Conservation (phyloP, 164 flowering plant species). For the Stephania cephalantha region DNA sequence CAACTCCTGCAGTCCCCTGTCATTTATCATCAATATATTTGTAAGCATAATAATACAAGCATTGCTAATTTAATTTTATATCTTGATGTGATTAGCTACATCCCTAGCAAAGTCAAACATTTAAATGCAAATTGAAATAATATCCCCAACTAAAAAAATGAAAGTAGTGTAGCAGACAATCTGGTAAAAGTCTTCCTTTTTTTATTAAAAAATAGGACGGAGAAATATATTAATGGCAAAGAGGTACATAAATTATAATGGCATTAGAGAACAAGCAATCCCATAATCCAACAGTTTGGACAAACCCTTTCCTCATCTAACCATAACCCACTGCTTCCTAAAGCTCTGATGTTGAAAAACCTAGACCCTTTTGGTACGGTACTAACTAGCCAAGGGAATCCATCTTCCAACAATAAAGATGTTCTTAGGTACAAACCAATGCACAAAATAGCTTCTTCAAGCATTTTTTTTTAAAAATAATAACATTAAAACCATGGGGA, state of each 20-base stretch:
- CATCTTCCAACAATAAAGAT: not conserved
- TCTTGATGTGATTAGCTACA: not conserved
- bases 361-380: no score
- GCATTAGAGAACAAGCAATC: no score
- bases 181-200: no score
- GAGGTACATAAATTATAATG: no score
- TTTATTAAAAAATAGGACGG: no score
- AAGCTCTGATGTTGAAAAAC: no score
- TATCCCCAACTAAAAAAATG: not conserved
- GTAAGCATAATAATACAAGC: not conserved
- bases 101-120: not conserved
- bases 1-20: conserved; percentile 99
- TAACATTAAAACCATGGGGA: not conserved
- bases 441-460: not conserved
- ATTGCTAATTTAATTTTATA: not conserved
- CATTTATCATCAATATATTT: not conserved
- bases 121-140: not conserved
- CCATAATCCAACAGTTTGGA: no score
- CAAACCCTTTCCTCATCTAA: no score
- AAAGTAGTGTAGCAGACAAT: not conserved
- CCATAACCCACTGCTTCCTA: no score
- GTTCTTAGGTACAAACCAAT: not conserved
- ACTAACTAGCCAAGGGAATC: no score
- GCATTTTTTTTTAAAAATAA: not conserved
- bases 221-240: no score